Base-by-base conservation (phyloP, 225 moss, liverwort and hornwort species). In the Thuidium tamariscinum region DNA sequence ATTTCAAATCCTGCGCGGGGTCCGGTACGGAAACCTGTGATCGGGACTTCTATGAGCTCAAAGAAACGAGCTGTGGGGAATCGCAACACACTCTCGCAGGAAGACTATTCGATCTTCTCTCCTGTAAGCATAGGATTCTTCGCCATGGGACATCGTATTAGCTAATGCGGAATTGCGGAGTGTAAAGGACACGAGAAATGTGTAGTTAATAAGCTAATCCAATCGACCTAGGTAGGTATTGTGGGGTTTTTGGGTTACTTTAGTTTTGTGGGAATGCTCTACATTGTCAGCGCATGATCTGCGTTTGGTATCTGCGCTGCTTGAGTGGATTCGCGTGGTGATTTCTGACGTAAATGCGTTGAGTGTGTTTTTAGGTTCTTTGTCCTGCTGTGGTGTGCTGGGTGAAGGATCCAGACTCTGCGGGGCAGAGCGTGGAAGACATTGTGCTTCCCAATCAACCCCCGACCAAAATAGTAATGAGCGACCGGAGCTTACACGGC, bases 31-130 rank as follows among this genome's bases (percentile, higher is more conserved):
- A 83, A 89, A 17, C 87, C 83, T 80, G 88, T 88, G 80, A 91
- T 91, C 80, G 89, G 91, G 67, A 91, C 91, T 75, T 91, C 89
- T 65, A 91, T 91, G 91, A 89, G 91, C 88, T 91, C 88, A 2
- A 86, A 86, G 77, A 91, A 91, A 77, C 91, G 88, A 69, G 69
- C 70, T 48, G 64, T 65, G 15, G 89, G 91, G 17, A 75, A 76
- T 11, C 89, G 89, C n/a, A 63, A 83, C 61, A 88, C 89, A 9
- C 85, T 91, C 68, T 91, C 91, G 30, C 91, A 91, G 41, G 90
- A 88, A 55, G 92, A 92, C 22, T 90, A 88, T 76, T 90, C 92
- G 63, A 92, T 92, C 73, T 90, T 88, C 86, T 92, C 90, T 88
- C 90, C 92, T 60, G 92, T 90, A 88, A 90, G 48, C 68, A 20